Base-by-base conservation (phyloP, 257 asterid genomes). In the Solanum chaucha region DNA sequence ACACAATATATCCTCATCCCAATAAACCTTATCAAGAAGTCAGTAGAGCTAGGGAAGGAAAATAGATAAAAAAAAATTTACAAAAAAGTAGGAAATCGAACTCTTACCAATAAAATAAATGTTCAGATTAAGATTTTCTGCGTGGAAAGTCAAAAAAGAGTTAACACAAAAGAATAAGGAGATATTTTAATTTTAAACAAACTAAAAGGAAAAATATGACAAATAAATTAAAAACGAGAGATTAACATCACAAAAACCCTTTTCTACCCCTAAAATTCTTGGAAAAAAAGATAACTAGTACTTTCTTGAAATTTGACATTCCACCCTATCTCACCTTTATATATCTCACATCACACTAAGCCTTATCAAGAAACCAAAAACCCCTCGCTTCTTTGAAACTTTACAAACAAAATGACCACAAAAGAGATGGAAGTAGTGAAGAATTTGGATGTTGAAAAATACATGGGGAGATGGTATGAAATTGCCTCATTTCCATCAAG, bases 381-480 rank as follows among this genome's bases (percentile, higher is more conserved):
- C 10, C 51, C 1, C 28, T 20, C 7, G 24, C n/a, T 41, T 46
- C 10, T 36, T 80, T 15, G 67, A 80, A 77, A 10, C 3, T 40
- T 74, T 41, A 13, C 1, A 12, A 36, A 32, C 3, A 41, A 41
- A 44, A 85, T 85, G 87, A 7, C 82, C 35, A 67, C 10, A 12
- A 44, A 94, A 58, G 94, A 89, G 80, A 91, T 95, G 98, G 91
- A 92, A 87, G 96, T 90, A 55, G 98, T 94, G 26, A 94, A 85
- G 87, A 91, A 91, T 24, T 55, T 97, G 67, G 93, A 94, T 40
- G 2, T 95, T 11, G 90, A 93, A 88, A 93, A 85, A 78, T 97
- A 97, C 89, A 95, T 94, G 98, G 99, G 99, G 0, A 93, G 98
- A 35, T 97, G 99, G 99, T 95, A 95, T 41, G 99, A 97, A 85